Conservation (phyloP, 2,329 filamentous ascomycete species). For the Shiraia sp. region DNA sequence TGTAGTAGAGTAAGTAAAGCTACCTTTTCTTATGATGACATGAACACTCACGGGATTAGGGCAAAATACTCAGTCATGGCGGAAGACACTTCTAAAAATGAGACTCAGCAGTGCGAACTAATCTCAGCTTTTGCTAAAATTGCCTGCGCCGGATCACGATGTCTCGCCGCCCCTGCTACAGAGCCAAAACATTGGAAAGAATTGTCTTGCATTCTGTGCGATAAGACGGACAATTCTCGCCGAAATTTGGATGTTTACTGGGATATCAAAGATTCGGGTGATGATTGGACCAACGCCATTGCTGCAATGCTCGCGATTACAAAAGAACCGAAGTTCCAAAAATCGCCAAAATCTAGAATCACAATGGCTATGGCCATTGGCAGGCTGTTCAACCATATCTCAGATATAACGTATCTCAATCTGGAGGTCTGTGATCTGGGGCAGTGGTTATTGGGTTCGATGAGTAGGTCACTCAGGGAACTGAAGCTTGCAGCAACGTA, state of each 20-base stretch:
- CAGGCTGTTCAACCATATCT: constrained; percentile 69
- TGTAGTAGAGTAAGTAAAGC: constrained; percentile 30
- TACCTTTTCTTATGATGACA: not conserved
- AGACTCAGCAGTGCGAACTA: constrained; percentile 26
- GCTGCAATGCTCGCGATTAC: constrained; percentile 36
- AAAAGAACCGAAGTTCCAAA: constrained; percentile 32
- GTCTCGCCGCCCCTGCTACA: constrained; percentile 11
- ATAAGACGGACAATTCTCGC: constrained; percentile 7
- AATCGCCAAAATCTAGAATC: constrained; percentile 33
- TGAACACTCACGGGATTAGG: constrained; percentile 20
- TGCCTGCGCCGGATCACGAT: constrained; percentile 38
- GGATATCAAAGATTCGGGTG: constrained; percentile 19
- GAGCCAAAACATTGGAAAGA: constrained; percentile 14
- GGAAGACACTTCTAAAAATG: constrained; percentile 17
- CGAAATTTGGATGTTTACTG: constrained; percentile 23
- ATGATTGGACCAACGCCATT: constrained; percentile 40
- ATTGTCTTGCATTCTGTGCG: constrained; percentile 31
- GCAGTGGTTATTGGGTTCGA: constrained; percentile 78
- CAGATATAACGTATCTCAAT: constrained; percentile 63
- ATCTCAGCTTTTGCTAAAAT: constrained; percentile 34
- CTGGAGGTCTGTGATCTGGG: constrained; percentile 70
- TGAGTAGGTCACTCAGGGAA: constrained; percentile 84
- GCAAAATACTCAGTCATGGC: constrained; percentile 24
- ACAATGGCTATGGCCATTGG: constrained; percentile 56
- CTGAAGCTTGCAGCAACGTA: constrained; percentile 79